Evolutionary conservation across 257 asterid species (phyloP).

Genomic region (Solanum dulcamara): DNA sequence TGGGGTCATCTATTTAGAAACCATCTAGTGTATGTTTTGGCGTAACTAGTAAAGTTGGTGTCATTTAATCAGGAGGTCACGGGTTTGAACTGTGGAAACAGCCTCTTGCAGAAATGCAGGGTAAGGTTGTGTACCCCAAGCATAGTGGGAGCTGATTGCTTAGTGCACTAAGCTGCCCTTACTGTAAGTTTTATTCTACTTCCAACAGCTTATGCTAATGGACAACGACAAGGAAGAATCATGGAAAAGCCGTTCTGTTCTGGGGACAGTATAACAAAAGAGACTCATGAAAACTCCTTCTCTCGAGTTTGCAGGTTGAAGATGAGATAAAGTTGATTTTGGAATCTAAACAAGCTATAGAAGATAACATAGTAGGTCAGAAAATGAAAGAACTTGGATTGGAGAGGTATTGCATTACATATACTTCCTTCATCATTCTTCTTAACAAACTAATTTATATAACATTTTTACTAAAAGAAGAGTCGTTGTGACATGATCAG

Average conservation of each 20-base stretch:
- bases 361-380: conserved; percentile 29
- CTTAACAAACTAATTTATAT: neutral
- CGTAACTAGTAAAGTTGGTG: neutral
- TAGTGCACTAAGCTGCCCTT: no score
- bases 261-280: conserved; percentile 62
- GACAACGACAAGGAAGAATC: conserved; percentile 67
- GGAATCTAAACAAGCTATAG: conserved; percentile 38
- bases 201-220: conserved; percentile 81
- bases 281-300: conserved; percentile 15
- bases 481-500: conserved; percentile 17
- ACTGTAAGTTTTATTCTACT: neutral
- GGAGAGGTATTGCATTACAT: conserved; percentile 39
- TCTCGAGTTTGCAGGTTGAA: conserved; percentile 49
- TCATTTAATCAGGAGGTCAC: neutral
- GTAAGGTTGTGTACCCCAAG: no score
- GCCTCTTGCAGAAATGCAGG: no score
- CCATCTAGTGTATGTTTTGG: no score
- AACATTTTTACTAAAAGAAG: neutral
- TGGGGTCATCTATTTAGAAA: no score
- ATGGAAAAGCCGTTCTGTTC: conserved; percentile 66
- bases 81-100: no score
- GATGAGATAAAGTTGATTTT: conserved; percentile 64
- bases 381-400: conserved; percentile 68
- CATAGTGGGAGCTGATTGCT: no score
- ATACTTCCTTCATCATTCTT: neutral